A percentile compares a stretch with the other conserved stretches of the same genome.
Evolutionary conservation across 768 basidiomycete species (phyloP).

Genomic region (Suillus lakei): DNA sequence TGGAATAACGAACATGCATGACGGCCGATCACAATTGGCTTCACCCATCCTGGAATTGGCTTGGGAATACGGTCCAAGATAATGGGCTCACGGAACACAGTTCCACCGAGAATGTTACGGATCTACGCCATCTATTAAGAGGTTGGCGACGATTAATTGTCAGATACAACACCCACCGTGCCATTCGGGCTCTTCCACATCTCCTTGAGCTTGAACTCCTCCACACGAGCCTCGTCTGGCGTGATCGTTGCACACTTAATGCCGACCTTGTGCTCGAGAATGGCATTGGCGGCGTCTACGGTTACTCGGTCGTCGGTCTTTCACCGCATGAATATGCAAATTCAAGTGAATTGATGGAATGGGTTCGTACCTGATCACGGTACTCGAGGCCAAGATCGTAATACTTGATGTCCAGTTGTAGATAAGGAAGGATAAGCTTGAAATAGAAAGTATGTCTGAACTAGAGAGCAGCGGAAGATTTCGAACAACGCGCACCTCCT

Average conservation of each 20-base stretch:
- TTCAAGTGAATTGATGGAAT: neutral
- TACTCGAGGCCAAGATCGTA: conserved; percentile 95
- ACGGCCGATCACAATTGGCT: conserved; percentile 95
- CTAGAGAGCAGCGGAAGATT: neutral
- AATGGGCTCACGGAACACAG: conserved; percentile 99
- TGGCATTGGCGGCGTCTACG: conserved; percentile 91
- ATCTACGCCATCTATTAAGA: conserved; percentile 54
- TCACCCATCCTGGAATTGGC: conserved; percentile 95
- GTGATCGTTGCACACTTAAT: conserved; percentile 99
- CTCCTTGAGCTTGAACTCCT: conserved; percentile 97
- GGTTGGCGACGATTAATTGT: neutral
- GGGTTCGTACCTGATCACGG: conserved; percentile 72
- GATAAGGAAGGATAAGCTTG: conserved; percentile 93
- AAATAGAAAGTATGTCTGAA: conserved; percentile 7
- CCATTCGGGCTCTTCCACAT: conserved; percentile 99
- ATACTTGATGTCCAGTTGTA: conserved; percentile 97
- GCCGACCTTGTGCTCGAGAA: conserved; percentile 92
- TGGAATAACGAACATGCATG: conserved; percentile 63
- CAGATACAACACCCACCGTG: conserved; percentile 57
- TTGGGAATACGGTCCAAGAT: conserved; percentile 89
- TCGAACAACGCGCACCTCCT: conserved; percentile 66
- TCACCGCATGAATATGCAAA: conserved; percentile 7
- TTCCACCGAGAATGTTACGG: conserved; percentile 97
- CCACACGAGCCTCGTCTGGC: conserved; percentile 93
- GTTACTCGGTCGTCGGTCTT: conserved; percentile 96